A percentile compares a stretch with the other conserved stretches of the same genome.
Evolutionary conservation across 202 grass and related monocot genomes (phyloP).

Genomic region (Zoysia matrella): DNA sequence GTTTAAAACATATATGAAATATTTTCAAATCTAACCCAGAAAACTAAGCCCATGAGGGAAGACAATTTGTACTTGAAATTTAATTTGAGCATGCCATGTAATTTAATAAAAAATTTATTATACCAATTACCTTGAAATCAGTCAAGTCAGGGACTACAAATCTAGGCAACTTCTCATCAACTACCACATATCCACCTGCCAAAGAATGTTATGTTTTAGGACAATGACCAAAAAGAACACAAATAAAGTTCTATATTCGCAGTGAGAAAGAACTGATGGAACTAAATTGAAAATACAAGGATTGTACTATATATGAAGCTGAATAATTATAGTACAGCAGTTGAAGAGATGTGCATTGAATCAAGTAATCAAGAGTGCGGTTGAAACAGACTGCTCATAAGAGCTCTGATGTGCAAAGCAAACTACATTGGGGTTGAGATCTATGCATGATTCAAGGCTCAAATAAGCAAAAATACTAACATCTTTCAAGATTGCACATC

Average conservation of each 20-base stretch:
- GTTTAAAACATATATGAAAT: neutral
- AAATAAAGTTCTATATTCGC: neutral
- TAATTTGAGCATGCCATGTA: neutral
- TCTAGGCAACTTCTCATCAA: constrained; percentile 41
- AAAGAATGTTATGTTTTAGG: constrained; percentile 28
- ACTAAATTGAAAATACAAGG: constrained; percentile 1
- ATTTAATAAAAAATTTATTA: neutral
- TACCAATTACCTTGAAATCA: too few relatives aligned
- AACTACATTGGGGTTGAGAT: neutral
- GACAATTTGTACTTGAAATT: constrained; percentile 13
- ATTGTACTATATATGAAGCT: too few relatives aligned
- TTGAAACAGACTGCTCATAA: neutral
- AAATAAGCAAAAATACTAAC: neutral
- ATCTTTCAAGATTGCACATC: neutral
- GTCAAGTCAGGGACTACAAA: too few relatives aligned
- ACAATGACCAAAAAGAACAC: neutral
- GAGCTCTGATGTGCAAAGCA: neutral
- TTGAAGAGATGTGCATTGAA: neutral
- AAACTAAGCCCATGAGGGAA: constrained; percentile 6
- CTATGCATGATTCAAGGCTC: neutral
- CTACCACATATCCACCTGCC: constrained; percentile 86
- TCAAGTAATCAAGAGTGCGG: neutral
- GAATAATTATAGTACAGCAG: too few relatives aligned
- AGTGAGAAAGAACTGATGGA: neutral
- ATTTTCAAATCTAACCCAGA: neutral